Percentiles rank a stretch among this genome's conserved stretches.
phyloP scores from a whole-genome alignment of 2,329 filamentous ascomycete genomes.

The Arachnopeziza araneosa region DNA sequence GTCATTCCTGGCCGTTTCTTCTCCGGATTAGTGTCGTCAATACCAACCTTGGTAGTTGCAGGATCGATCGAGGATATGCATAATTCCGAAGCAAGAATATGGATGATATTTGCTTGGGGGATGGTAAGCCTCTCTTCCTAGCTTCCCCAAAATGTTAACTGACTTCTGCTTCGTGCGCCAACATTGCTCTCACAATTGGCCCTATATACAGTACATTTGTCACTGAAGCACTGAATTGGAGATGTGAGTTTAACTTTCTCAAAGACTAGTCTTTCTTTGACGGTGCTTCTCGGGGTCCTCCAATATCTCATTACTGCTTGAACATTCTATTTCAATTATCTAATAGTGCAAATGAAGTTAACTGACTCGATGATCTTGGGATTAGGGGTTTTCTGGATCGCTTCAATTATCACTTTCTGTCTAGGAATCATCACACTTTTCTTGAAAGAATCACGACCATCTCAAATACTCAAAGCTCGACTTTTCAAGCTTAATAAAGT shows the following conservation, averaged over 20 bases:
- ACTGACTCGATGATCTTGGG: no score
- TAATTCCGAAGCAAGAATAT: slow-evolving; percentile 38
- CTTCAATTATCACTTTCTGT: slow-evolving; percentile 34
- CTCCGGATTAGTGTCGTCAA: slow-evolving; percentile 40
- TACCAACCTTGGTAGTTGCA: slow-evolving; percentile 40
- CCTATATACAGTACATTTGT: slow-evolving; percentile 40
- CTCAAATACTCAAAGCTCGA: slow-evolving; percentile 32
- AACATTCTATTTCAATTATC: no score
- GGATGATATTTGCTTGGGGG: slow-evolving; percentile 42
- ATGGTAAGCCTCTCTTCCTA: slow-evolving; percentile 16
- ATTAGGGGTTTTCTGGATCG: slow-evolving; percentile 36
- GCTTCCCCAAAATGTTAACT: background rate
- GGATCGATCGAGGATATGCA: slow-evolving; percentile 45
- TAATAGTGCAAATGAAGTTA: no score
- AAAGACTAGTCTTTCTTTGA: no score
- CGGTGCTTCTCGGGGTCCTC: no score
- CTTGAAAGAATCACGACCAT: slow-evolving; percentile 40
- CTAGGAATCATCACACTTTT: slow-evolving; percentile 32
- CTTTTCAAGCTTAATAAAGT: slow-evolving; percentile 28
- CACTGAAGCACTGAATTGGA: slow-evolving; percentile 28
- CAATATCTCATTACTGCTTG: no score
- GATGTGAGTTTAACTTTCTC: slow-evolving; percentile 17
- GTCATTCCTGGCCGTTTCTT: slow-evolving; percentile 38
- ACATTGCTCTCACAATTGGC: slow-evolving; percentile 38
- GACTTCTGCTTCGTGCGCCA: slow-evolving; percentile 22